Evolutionary conservation across 345 rosid genomes (phyloP).

Genomic region (Microthlaspi erraticum): DNA sequence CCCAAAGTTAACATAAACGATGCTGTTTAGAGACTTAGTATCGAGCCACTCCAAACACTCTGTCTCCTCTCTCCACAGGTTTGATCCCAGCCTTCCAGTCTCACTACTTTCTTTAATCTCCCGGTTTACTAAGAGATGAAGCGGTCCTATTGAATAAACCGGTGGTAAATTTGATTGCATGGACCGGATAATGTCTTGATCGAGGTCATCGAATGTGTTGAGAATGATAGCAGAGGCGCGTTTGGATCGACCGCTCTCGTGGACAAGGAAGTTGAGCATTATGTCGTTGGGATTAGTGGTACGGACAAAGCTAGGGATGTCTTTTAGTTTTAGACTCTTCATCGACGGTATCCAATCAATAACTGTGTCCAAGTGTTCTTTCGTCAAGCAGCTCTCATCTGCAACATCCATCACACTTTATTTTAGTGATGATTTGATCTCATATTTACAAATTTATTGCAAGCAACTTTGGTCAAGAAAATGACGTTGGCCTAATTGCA

Average conservation of each 20-base stretch:
- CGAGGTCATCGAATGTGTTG: constrained; percentile 47
- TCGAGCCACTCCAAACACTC: too few species aligned
- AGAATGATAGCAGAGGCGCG: constrained; percentile 42
- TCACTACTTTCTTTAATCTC: neutral
- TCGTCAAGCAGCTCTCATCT: constrained; percentile 36
- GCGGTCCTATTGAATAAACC: constrained; percentile 35
- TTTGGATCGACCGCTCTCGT: constrained; percentile 25
- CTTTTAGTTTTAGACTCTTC: constrained; percentile 37
- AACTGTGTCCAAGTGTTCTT: constrained; percentile 32
- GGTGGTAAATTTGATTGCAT: constrained; percentile 37
- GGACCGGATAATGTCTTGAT: constrained; percentile 33
- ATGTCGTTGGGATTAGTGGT: constrained; percentile 40
- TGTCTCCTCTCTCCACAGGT: constrained; percentile 41
- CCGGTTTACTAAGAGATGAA: neutral
- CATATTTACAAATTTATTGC: neutral
- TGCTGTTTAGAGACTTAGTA: too few species aligned
- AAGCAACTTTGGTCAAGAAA: too few species aligned
- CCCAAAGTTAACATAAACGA: too few species aligned
- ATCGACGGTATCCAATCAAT: constrained; percentile 51
- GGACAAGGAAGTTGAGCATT: constrained; percentile 29
- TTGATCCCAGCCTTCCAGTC: neutral
- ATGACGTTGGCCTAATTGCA: too few species aligned
- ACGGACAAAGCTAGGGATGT: constrained; percentile 45
- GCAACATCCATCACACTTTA: neutral
- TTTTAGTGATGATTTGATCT: neutral